A percentile compares a stretch with the other conserved stretches of the same genome.
Evolutionary conservation across 768 basidiomycete genomes (phyloP).

Genomic region (Pulveroboletus sp.): DNA sequence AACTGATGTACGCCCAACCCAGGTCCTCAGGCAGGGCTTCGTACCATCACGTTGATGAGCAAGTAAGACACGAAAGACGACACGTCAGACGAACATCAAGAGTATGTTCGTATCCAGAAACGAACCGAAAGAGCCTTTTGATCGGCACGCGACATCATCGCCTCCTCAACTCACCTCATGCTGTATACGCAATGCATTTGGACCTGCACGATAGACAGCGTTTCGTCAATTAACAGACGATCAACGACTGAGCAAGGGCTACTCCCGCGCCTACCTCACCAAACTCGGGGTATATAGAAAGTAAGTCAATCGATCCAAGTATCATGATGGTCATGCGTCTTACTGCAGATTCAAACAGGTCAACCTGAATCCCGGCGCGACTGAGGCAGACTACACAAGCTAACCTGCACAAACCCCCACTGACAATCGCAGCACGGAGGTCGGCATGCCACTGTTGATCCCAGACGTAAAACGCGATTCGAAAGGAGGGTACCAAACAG

Average conservation of each 20-base stretch:
- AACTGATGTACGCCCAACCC: conserved; percentile 46
- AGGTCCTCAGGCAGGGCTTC: conserved; percentile 30
- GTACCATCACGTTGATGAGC: conserved; percentile 26
- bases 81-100: conserved; percentile 36
- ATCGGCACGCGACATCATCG: conserved; percentile 37
- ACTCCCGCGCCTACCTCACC: conserved; percentile 56
- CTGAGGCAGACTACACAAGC: conserved; percentile 44
- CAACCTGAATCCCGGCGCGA: conserved; percentile 40
- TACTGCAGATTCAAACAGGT: conserved; percentile 55
- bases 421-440: conserved; percentile 50
- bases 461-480: not conserved
- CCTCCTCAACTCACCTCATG: conserved; percentile 41
- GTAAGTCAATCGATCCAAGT: not conserved
- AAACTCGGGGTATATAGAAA: conserved; percentile 37
- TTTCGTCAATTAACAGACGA: not conserved
- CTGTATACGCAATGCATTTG: conserved; percentile 47
- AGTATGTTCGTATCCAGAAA: conserved; percentile 44
- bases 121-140: conserved; percentile 37
- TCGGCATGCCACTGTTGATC: conserved; percentile 15
- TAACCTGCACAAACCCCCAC: conserved; percentile 54
- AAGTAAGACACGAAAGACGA: not conserved
- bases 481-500: not conserved
- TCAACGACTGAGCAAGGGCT: conserved; percentile 37
- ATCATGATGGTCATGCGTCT: not conserved
- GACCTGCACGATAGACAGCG: conserved; percentile 30